Percentiles rank a stretch among this genome's conserved stretches.
These are phyloP conservation scores for Phyllosticta citrichinensis DNA, from an alignment of 2,329 filamentous ascomycete species.

Conservation along the genomic window DNA sequence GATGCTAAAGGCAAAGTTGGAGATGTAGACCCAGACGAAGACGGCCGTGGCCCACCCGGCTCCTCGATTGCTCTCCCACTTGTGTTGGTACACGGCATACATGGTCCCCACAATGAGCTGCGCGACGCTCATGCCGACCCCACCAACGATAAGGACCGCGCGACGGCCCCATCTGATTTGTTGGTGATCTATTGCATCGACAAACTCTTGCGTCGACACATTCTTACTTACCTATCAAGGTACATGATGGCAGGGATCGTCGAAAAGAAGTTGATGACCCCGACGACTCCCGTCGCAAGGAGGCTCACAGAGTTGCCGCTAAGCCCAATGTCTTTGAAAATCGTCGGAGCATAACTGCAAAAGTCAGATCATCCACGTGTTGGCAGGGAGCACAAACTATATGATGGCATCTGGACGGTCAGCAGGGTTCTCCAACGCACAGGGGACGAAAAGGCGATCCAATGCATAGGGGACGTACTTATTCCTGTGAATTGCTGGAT, in stretches of 20 bases:
- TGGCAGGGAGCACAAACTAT: not conserved
- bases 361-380: not conserved
- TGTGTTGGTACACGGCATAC: slow-evolving; percentile 5
- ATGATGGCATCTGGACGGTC: not conserved
- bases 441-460: no score
- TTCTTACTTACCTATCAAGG: not conserved
- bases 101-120: slow-evolving; percentile 8
- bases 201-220: not conserved
- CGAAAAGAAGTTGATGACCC: slow-evolving; percentile 8
- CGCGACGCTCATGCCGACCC: slow-evolving; percentile 2
- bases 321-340: slow-evolving; percentile 37
- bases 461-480: not conserved
- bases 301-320: slow-evolving; percentile 4
- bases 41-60: slow-evolving; percentile 9
- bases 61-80: not conserved
- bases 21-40: slow-evolving; percentile 9
- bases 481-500: slow-evolving; percentile 8
- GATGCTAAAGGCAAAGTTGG: not conserved
- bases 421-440: not conserved
- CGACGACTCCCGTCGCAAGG: slow-evolving; percentile 8
- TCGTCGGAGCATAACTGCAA: slow-evolving; percentile 34
- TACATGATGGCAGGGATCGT: slow-evolving; percentile 9
- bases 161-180: slow-evolving; percentile 1
- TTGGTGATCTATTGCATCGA: not conserved
- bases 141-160: slow-evolving; percentile 4